Evolutionary conservation across 2,329 filamentous ascomycete species (phyloP), one percentile per base, ranked within the genome.

Genomic region (Exserohilum rostratum): DNA sequence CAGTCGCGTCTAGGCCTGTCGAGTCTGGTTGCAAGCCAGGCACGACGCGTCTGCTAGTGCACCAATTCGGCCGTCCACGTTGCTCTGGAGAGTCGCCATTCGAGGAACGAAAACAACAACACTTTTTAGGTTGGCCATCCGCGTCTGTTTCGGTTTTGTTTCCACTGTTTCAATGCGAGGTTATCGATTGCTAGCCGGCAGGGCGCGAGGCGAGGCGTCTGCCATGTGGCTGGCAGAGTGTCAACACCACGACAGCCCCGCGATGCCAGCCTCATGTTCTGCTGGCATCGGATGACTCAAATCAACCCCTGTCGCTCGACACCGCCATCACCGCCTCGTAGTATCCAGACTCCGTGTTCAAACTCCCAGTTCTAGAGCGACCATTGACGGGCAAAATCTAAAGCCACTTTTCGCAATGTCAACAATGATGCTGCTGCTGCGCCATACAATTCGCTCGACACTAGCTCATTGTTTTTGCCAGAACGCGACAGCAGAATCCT

Each of bases 21-120:
- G 33, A 18, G 42, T 31, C 17, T 20, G 30, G 43, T 37, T 37
- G 22, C 45, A 56, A 53, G 50, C 38, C 53, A 55, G 53, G 53
- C 43, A 55, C 53, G 48, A 52, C 53, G 53, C 53, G 53, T 55
- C 46, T 35, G 44, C 34, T 54, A 44, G 46, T 46, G 45, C 31
- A 17, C 25, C 20, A 13, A 27, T 18, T 42, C 18, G 22, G 37
- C 43, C 38, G 25, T 37, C 20, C 15, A 50, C 33, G 58, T 64
- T 62, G 54, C 57, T 54, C 56, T 50, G 58, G 64, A 57, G 57
- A 64, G 62, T 60, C 66, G 64, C 68, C 58, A 70, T 69, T 71
- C 64, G 68, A 67, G 55, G 31, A 54, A 43, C 20, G 46, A 62
- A 56, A 66, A 72, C 62, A 68, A 66, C 58, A 65, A 69, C 61